Percentiles rank a stretch among this genome's conserved stretches.
Evolutionary conservation across 2,329 filamentous ascomycete genomes (phyloP).

Genomic region (Clonostachys rhizophaga): DNA sequence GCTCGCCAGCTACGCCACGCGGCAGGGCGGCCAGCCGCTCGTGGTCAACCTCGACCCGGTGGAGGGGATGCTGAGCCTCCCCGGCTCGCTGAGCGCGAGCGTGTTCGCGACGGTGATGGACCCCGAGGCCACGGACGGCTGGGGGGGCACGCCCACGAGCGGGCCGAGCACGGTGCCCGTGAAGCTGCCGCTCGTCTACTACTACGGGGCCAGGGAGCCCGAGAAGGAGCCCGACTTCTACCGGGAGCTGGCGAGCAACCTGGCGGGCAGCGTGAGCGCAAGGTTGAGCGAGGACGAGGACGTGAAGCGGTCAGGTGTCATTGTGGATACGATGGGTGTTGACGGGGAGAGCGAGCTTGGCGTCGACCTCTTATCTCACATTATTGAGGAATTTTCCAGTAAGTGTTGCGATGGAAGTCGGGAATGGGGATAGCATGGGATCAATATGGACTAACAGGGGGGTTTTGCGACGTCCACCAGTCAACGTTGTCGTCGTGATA

Average conservation of each 20-base stretch:
- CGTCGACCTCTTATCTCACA: conserved; percentile 76
- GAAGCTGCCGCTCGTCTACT: conserved; percentile 88
- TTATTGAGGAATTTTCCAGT: conserved; percentile 55
- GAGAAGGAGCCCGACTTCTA: conserved; percentile 72
- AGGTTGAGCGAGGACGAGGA: conserved; percentile 71
- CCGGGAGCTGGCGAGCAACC: conserved; percentile 66
- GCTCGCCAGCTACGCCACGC: conserved; percentile 74
- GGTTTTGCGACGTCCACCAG: conserved; percentile 37
- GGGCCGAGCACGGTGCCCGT: conserved; percentile 85
- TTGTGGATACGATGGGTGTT: conserved; percentile 79
- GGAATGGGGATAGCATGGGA: not conserved
- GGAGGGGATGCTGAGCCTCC: conserved; percentile 72
- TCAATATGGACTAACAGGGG: not conserved
- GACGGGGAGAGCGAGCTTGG: conserved; percentile 61
- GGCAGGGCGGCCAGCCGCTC: conserved; percentile 68
- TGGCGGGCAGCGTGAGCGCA: conserved; percentile 75
- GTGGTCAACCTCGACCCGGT: conserved; percentile 81
- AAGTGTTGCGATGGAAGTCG: conserved; percentile 2
- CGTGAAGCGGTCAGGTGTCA: conserved; percentile 69
- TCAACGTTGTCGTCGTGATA: conserved; percentile 78
- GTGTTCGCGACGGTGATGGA: conserved; percentile 86
- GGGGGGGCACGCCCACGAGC: conserved; percentile 86
- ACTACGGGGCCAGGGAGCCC: conserved; percentile 71
- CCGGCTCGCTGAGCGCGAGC: conserved; percentile 81
- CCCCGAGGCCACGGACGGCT: conserved; percentile 72